Conservation (phyloP, 1,284 basidiomycete genomes). For the Apiotrichum montevideense region DNA sequence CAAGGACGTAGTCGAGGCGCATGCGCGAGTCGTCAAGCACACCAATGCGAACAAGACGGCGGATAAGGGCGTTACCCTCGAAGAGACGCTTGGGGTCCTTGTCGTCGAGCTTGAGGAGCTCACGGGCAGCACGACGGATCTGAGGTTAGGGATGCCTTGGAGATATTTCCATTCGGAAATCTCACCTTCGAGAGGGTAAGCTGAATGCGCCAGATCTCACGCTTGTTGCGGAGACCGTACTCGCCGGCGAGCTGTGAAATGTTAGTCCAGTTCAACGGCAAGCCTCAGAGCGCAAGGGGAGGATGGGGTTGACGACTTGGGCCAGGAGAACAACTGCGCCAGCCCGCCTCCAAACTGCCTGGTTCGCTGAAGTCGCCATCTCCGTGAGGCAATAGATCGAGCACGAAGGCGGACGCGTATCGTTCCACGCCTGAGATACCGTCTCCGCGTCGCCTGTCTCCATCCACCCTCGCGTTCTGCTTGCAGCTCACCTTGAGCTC, state of each 20-base stretch:
- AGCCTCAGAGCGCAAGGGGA: no score
- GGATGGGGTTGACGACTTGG: no score
- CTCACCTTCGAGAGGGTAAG: constrained; percentile 83
- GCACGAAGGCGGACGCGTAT: no score
- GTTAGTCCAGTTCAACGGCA: constrained; percentile 1
- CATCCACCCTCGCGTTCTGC: constrained; percentile 3
- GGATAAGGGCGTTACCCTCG: constrained; percentile 96
- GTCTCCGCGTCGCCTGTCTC: background rate
- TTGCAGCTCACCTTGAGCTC: constrained; percentile 78
- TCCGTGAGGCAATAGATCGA: no score
- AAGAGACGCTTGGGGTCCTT: constrained; percentile 99
- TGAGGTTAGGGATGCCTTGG: constrained; percentile 1
- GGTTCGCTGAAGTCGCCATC: no score
- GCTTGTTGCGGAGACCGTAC: constrained; percentile 99
- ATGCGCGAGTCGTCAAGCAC: constrained; percentile 98
- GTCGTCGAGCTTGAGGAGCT: constrained; percentile 98
- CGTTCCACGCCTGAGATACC: no score
- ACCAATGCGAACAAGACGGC: constrained; percentile 97
- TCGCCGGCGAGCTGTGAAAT: constrained; percentile 83
- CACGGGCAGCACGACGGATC: constrained; percentile 99
- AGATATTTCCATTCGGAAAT: constrained; percentile 12
- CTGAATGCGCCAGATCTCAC: constrained; percentile 99
- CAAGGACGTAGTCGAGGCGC: constrained; percentile 99
- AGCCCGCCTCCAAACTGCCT: no score
- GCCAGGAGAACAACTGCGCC: no score